Conservation (phyloP, 2,329 filamentous ascomycete genomes). For the Paraconiothyrium brasiliense region DNA sequence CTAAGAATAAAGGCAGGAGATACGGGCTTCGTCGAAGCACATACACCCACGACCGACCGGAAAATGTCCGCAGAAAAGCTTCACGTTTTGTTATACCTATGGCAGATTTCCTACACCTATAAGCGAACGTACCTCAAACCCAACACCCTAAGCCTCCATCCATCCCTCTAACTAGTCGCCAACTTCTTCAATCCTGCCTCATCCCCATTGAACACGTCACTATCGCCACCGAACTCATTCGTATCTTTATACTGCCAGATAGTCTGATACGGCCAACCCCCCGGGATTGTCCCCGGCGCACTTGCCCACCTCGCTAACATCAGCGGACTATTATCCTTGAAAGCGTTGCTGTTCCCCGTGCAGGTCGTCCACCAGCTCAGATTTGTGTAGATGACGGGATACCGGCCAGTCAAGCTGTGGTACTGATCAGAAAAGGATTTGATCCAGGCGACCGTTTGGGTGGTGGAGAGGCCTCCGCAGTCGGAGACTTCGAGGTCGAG, state of each 20-base stretch:
- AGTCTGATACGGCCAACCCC: conserved; percentile 63
- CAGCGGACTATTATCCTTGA: conserved; percentile 59
- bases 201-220: conserved; percentile 62
- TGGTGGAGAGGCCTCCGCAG: conserved; percentile 16
- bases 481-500: conserved; percentile 52
- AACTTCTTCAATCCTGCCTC: conserved; percentile 47
- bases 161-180: conserved; percentile 29
- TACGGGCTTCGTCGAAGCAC: too few relatives aligned
- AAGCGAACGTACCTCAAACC: too few relatives aligned
- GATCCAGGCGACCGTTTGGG: conserved; percentile 60
- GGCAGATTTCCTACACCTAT: too few relatives aligned
- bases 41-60: too few relatives aligned
- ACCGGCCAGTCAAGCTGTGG: conserved; percentile 56
- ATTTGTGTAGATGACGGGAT: conserved; percentile 64
- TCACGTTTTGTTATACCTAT: too few relatives aligned
- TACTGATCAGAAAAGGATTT: conserved; percentile 44
- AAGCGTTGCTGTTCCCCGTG: conserved; percentile 61
- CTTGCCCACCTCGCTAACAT: conserved; percentile 59
- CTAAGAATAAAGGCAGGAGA: too few relatives aligned
- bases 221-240: conserved; percentile 62
- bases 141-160: background rate
- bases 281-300: conserved; percentile 57
- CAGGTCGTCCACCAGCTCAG: conserved; percentile 65
- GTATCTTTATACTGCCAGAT: conserved; percentile 65
- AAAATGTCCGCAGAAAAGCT: too few relatives aligned